Percentiles rank a stretch among this genome's conserved stretches.
phyloP scores from a whole-genome alignment of 331 rosid species.

The Cucumis variabilis region DNA sequence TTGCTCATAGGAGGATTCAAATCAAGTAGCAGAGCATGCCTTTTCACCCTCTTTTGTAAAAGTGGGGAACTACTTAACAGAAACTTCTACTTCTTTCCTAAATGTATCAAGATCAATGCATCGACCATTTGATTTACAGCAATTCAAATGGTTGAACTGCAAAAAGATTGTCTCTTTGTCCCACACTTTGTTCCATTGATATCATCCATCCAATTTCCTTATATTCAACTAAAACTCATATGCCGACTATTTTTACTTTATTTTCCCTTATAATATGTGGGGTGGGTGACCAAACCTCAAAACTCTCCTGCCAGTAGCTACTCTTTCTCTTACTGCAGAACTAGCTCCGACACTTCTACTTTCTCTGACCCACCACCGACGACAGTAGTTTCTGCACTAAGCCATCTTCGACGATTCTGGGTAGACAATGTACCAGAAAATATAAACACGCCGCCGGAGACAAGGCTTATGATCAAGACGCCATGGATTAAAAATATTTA shows the following conservation, averaged over 20 bases:
- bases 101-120: conserved; percentile 2
- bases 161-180: not conserved
- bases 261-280: too few species aligned
- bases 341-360: conserved; percentile 69
- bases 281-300: too few species aligned
- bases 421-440: conserved; percentile 58
- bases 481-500: conserved; percentile 32
- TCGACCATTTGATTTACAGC: not conserved
- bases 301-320: conserved; percentile 63
- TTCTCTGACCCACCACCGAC: conserved; percentile 60
- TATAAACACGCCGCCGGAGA: conserved; percentile 37
- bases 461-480: conserved; percentile 59
- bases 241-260: too few species aligned
- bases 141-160: not conserved
- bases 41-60: not conserved
- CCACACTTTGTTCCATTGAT: not conserved
- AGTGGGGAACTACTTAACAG: not conserved
- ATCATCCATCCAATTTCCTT: not conserved
- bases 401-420: conserved; percentile 61
- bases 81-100: not conserved
- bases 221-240: not conserved
- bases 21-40: not conserved
- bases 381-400: conserved; percentile 63
- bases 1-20: too few species aligned
- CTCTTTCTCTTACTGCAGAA: conserved; percentile 60